phyloP scores from a whole-genome alignment of 257 asterid genomes.

The Cinchona pubescens region DNA sequence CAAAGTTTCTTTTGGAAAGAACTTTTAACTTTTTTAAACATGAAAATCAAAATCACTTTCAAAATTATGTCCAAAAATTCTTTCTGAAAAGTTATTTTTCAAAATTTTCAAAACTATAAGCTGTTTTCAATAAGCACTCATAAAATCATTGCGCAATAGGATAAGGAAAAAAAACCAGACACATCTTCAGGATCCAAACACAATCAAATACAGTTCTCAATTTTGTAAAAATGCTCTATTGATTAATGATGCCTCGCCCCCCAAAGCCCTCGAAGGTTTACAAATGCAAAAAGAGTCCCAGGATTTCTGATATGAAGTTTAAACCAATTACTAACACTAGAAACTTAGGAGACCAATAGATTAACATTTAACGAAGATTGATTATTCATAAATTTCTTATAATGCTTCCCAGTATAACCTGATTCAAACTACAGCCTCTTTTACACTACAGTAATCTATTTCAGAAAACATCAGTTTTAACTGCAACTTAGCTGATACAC shows the following conservation, averaged over 20 bases:
- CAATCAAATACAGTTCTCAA: not conserved
- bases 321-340: too few species aligned
- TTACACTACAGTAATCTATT: not conserved
- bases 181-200: not conserved
- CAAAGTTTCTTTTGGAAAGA: too few species aligned
- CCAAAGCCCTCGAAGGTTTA: not conserved
- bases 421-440: not conserved
- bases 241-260: not conserved
- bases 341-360: not conserved
- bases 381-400: not conserved
- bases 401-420: not conserved
- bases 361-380: too few species aligned
- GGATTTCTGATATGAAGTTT: not conserved
- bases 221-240: not conserved
- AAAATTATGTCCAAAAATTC: too few species aligned
- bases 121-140: too few species aligned
- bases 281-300: not conserved
- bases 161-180: not conserved
- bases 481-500: not conserved
- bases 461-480: not conserved
- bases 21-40: too few species aligned
- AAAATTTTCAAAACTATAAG: too few species aligned
- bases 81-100: too few species aligned
- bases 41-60: too few species aligned
- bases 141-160: too few species aligned